Base-by-base conservation (phyloP, 192 early-diverging fungal species). In the Podila horticola region DNA sequence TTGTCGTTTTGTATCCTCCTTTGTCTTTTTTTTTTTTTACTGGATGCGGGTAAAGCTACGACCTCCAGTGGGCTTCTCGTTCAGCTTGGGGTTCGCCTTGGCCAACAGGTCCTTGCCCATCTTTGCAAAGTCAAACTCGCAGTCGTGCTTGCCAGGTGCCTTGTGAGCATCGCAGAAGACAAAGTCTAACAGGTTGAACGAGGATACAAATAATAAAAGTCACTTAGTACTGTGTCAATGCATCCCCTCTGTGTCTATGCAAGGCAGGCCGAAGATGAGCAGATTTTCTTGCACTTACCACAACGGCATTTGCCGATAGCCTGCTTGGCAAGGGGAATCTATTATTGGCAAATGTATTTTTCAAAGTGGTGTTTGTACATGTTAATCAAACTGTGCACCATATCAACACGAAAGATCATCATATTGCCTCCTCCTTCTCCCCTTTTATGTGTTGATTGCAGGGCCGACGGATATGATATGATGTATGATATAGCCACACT, bases 221-320 rank as follows among this genome's bases (percentile, higher is more conserved):
- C 2, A 65, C n/a, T 58, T 57, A 29, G 62, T 22, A 28, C 41
- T 45, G 41, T 8, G 41, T 45, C 41, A 17, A 45, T 45, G 41
- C 41, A 45, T 45, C 2, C 13, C 41, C 13, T 36, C 15, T 61
- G 24, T 36, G 30, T 9, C 38, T 30, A 29, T 61, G 24, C 20
- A 41, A 22, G 15, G 33, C 26, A 60, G 41, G 33, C 61, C 38
- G 17, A 20, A 45, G 34, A 49, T n/a, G 31, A 62, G 29, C 15
- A 62, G 13, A 26, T 34, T 24, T 26, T 30, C 13, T 38, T 12
- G 31, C 36, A 26, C 28, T 49, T 62, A 79, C 69, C 84, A 71
- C 93, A 95, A 55, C 92, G 86, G 75, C 93, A 95, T 72, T 89
- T 92, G 84, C 93, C 93, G 61, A 89, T 91, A 19, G 90, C 87